These are phyloP conservation scores for Solanum dulcamara DNA, from an alignment of 257 asterid species.

Conservation along the genomic window DNA sequence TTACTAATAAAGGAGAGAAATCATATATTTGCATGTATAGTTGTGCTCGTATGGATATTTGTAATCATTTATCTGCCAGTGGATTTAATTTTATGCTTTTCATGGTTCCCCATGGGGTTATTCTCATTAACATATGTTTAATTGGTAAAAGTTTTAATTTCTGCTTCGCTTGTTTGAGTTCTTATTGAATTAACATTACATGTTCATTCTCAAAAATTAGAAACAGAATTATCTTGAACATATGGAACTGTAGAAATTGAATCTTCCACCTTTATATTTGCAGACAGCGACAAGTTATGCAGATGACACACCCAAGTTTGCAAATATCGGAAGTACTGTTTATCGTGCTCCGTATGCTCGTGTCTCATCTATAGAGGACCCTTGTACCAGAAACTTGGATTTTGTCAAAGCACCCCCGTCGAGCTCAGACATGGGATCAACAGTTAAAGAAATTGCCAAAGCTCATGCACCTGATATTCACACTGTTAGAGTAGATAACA, in stretches of 20 bases:
- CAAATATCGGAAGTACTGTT: slow-evolving; percentile 16
- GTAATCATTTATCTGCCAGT: background rate
- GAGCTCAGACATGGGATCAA: slow-evolving; percentile 16
- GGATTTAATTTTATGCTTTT: background rate
- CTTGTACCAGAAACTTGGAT: slow-evolving; percentile 37
- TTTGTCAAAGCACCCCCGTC: slow-evolving; percentile 32
- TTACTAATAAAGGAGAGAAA: background rate
- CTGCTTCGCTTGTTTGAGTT: background rate
- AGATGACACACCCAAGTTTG: slow-evolving; percentile 26
- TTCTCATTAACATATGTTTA: background rate
- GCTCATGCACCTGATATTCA: slow-evolving; percentile 30
- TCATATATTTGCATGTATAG: background rate
- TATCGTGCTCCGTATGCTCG: slow-evolving; percentile 62
- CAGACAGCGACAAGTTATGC: slow-evolving; percentile 31
- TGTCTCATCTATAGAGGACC: slow-evolving; percentile 55
- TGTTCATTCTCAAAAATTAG: background rate
- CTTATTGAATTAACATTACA: background rate
- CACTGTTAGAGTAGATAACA: slow-evolving; percentile 25
- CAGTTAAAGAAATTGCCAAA: slow-evolving; percentile 35
- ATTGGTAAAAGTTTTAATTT: background rate
- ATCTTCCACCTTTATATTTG: background rate
- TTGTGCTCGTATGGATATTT: background rate
- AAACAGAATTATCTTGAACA: background rate
- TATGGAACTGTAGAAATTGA: background rate
- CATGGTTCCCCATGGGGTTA: background rate